Evolutionary conservation across 306 rosid species (phyloP).

Genomic region (Sesbania bispinosa): DNA sequence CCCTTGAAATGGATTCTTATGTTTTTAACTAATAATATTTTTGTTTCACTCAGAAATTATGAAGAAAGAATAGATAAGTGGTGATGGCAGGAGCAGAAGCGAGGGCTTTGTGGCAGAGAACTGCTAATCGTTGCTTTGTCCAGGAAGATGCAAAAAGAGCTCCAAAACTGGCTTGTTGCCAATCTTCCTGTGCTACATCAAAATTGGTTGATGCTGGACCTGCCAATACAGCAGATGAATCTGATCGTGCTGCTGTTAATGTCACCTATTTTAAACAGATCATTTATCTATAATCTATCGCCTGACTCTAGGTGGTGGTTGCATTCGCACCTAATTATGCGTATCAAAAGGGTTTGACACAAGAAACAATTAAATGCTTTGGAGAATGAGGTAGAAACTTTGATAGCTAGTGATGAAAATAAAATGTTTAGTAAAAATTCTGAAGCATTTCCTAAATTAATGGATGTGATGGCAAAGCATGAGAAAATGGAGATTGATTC

Average conservation of each 20-base stretch:
- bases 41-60: conserved; percentile 29
- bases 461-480: conserved; percentile 37
- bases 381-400: conserved; percentile 51
- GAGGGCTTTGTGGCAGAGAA: conserved; percentile 88
- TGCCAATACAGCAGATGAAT: conserved; percentile 39
- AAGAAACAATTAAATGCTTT: conserved; percentile 53
- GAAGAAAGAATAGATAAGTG: conserved; percentile 32
- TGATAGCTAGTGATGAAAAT: conserved; percentile 35
- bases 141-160: conserved; percentile 99
- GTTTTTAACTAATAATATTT: conserved; percentile 6
- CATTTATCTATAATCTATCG: conserved; percentile 55
- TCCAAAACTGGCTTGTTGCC: conserved; percentile 92
- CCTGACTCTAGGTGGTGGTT: conserved; percentile 85
- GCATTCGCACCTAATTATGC: conserved; percentile 61
- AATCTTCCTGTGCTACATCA: conserved; percentile 71
- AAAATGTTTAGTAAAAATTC: conserved; percentile 32
- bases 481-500: conserved; percentile 40
- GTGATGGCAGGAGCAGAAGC: conserved; percentile 93
- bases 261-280: conserved; percentile 39
- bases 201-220: conserved; percentile 60
- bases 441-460: conserved; percentile 33
- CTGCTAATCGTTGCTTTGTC: conserved; percentile 87
- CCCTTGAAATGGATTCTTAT: background rate
- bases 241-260: conserved; percentile 46
- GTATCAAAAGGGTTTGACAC: conserved; percentile 47